Base-by-base conservation (phyloP, 805 yeast species). In the Hanseniaspora lindneri region DNA sequence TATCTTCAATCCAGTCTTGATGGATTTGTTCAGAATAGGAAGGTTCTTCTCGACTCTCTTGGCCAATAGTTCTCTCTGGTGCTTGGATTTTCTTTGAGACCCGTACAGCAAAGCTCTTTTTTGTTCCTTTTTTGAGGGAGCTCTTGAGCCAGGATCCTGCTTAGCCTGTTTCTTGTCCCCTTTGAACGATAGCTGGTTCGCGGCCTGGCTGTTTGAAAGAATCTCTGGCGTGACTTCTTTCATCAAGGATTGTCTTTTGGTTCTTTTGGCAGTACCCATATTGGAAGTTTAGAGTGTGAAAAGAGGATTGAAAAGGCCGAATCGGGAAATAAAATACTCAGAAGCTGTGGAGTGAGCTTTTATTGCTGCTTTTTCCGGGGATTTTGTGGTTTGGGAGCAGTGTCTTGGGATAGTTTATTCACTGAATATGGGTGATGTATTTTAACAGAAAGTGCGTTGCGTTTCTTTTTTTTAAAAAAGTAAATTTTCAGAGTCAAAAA, bases 1-100 rank as follows among this genome's bases (percentile, higher is more conserved):
- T 58, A 77, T 79, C 52, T 76, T 77, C 43, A 81, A 80, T 33
- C 97, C 97, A 0, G 97, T 96, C 41, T 77, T 74, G 29, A 88
- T 73, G 3, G 96, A 85, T 54, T 75, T 80, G 63, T 89, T 89
- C 58, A 89, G 71, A 23, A 73, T 70, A 25, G 96, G 96, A 34
- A 88, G 68, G 56, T 87, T 94, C 52, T 78, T 80, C 55, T 88
- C 96, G 10, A 77, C 70, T 58, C 79, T 84, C 13, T 51, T 54
- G 32, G 55, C 76, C 37, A 49, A 27, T 3, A 49, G 30, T 28
- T 49, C 51, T 40, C 39, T 34, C 20, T 49, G 47, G 16, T 49
- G 52, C 53, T 70, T 70, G 28, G 75, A 72, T 51, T 68, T 65
- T 53, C 67, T 66, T 55, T 75, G 74, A 41, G 76, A 73, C 25